These are phyloP conservation scores for Penstemon davidsonii DNA, from an alignment of 257 asterid species.

Conservation along the genomic window DNA sequence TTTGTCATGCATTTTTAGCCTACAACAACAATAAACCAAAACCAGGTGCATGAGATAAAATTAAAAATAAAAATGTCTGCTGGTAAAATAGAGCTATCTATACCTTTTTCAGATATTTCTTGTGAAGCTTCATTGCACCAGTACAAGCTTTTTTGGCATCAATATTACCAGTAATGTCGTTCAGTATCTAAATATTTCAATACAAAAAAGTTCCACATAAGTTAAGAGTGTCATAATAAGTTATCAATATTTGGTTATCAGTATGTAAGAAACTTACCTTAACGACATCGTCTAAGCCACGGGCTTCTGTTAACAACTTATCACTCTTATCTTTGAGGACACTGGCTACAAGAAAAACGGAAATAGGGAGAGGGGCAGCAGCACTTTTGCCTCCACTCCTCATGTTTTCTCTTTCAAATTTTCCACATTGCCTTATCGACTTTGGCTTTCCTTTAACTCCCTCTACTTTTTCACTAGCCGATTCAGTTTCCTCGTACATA, in stretches of 20 bases:
- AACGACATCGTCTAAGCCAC: conserved; percentile 86
- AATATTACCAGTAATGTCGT: conserved; percentile 76
- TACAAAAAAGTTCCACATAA: not conserved
- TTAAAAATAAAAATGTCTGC: too few species aligned
- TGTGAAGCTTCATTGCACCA: conserved; percentile 85
- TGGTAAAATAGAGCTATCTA: too few species aligned
- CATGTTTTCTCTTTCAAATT: conserved; percentile 68
- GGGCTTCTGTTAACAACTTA: conserved; percentile 76
- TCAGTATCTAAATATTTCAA: conserved; percentile 54
- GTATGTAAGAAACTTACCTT: conserved; percentile 46
- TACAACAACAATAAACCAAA: too few species aligned
- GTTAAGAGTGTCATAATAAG: too few species aligned
- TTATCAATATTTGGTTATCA: too few species aligned
- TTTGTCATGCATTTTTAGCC: too few species aligned
- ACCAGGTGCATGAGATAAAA: too few species aligned
- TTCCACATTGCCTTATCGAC: conserved; percentile 64
- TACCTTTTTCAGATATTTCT: conserved; percentile 80
- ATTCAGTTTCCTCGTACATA: conserved; percentile 58
- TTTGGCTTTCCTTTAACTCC: conserved; percentile 60
- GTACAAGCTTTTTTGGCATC: conserved; percentile 81
- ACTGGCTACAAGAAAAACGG: conserved; percentile 86
- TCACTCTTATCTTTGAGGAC: conserved; percentile 75
- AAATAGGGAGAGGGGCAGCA: conserved; percentile 70
- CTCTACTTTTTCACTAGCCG: conserved; percentile 43
- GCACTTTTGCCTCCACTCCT: conserved; percentile 44